These are phyloP conservation scores for Cladosporium sp. DNA, from an alignment of 2,329 filamentous ascomycete genomes.

Conservation along the genomic window DNA sequence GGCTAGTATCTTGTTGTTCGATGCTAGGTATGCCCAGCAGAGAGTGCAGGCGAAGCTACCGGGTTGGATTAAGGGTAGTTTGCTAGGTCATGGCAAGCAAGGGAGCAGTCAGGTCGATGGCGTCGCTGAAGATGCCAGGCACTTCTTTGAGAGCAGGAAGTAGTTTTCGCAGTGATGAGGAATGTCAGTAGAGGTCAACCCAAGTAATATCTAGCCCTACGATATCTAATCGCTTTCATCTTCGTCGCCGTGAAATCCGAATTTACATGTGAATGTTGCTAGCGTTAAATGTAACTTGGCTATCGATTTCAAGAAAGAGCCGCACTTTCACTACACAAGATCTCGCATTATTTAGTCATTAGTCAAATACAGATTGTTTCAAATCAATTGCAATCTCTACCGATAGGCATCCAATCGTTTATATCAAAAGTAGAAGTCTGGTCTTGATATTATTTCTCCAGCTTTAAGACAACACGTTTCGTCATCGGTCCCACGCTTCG, in stretches of 20 bases:
- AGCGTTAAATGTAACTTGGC: too few species aligned
- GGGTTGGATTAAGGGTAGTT: constrained; percentile 75
- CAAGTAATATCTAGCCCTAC: too few species aligned
- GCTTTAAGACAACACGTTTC: constrained; percentile 13
- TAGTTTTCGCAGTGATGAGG: not conserved
- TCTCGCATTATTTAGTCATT: too few species aligned
- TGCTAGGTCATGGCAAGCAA: constrained; percentile 36
- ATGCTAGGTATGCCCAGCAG: constrained; percentile 69
- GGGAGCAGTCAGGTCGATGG: constrained; percentile 34
- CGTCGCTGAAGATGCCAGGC: constrained; percentile 24
- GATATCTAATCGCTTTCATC: not conserved
- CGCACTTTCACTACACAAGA: too few species aligned
- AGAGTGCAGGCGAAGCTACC: constrained; percentile 77
- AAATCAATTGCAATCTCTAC: too few species aligned
- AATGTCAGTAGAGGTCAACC: too few species aligned
- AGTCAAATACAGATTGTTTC: too few species aligned
- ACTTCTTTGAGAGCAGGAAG: not conserved
- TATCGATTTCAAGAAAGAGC: too few species aligned
- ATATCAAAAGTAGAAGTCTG: too few species aligned
- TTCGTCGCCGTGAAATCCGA: not conserved
- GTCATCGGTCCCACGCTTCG: constrained; percentile 2
- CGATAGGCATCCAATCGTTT: not conserved
- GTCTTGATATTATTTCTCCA: too few species aligned
- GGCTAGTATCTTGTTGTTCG: constrained; percentile 80
- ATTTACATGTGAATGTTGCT: constrained; percentile 7